A percentile compares a stretch with the other conserved stretches of the same genome.
Evolutionary conservation across 2,329 filamentous ascomycete species (phyloP).

Genomic region (Parascedosporium putredinis): DNA sequence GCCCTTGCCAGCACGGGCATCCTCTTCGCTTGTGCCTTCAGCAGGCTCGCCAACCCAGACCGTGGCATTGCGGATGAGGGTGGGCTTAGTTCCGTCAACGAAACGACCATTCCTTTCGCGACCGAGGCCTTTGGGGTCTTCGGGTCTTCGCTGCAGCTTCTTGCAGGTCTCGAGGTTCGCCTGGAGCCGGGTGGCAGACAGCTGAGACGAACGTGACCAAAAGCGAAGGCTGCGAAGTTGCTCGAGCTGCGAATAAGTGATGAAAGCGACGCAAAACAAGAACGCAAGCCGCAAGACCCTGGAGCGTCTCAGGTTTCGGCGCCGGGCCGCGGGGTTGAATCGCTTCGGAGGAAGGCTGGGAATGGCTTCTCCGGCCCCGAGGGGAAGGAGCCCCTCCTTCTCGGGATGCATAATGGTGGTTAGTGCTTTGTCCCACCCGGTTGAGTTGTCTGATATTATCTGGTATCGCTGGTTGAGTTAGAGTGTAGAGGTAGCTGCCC

Average conservation of each 20-base stretch:
- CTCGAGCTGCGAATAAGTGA: constrained; percentile 38
- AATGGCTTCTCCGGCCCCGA: not conserved
- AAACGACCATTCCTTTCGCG: constrained; percentile 52
- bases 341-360: not conserved
- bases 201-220: constrained; percentile 7
- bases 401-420: not conserved
- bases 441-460: too few relatives aligned
- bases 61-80: constrained; percentile 55
- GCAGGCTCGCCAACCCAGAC: constrained; percentile 55
- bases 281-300: constrained; percentile 31
- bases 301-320: constrained; percentile 28
- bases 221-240: constrained; percentile 20
- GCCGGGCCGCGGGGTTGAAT: constrained; percentile 11
- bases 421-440: too few relatives aligned
- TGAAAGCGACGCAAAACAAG: constrained; percentile 38
- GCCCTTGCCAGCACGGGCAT: constrained; percentile 46
- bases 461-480: too few relatives aligned
- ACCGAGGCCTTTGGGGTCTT: constrained; percentile 43
- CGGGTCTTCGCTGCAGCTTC: constrained; percentile 41
- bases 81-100: constrained; percentile 45
- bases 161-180: constrained; percentile 45
- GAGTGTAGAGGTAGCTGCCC: too few relatives aligned
- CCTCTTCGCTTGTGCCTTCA: constrained; percentile 38
- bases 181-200: constrained; percentile 43
- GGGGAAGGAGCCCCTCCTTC: not conserved